phyloP scores from a whole-genome alignment of 2,329 filamentous ascomycete genomes.

The Thielaviopsis ethacetica region DNA sequence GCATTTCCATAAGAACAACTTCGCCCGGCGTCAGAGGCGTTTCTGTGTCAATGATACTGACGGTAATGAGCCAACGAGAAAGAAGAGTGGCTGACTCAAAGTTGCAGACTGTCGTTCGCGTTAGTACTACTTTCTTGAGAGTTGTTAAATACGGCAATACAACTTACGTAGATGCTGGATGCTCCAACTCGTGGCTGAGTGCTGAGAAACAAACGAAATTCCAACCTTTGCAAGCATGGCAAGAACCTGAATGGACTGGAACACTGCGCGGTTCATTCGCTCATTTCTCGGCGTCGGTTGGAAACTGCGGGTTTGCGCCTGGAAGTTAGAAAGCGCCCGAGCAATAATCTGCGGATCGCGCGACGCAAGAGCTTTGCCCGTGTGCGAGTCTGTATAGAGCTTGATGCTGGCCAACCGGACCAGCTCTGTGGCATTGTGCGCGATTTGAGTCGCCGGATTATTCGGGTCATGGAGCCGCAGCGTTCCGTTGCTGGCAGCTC shows the following conservation, averaged over 20 bases:
- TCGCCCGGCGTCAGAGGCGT: constrained; percentile 35
- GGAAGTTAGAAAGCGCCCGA: constrained; percentile 28
- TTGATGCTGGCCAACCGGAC: constrained; percentile 46
- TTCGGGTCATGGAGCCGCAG: constrained; percentile 15
- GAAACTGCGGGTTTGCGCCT: constrained; percentile 1
- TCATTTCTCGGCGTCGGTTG: constrained; percentile 37
- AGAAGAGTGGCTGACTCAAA: constrained; percentile 45
- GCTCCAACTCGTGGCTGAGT: constrained; percentile 45
- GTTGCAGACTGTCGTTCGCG: constrained; percentile 32
- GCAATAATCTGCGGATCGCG: constrained; percentile 47
- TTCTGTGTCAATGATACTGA: constrained; percentile 35
- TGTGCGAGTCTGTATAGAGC: constrained; percentile 47
- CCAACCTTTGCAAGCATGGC: constrained; percentile 49
- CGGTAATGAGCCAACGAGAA: constrained; percentile 43
- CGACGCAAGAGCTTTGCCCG: constrained; percentile 46
- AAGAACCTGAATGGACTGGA: constrained; percentile 52
- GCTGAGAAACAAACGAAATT: constrained; percentile 44
- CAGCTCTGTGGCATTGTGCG: constrained; percentile 48
- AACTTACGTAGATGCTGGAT: constrained; percentile 42
- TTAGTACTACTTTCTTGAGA: background rate
- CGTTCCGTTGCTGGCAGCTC: constrained; percentile 28
- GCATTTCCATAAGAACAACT: constrained; percentile 35
- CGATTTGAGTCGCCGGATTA: constrained; percentile 39
- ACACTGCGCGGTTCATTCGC: constrained; percentile 44
- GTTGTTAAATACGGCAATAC: constrained; percentile 1